These are phyloP conservation scores for Bruguiera parviflora DNA, from an alignment of 345 rosid species.

Conservation along the genomic window DNA sequence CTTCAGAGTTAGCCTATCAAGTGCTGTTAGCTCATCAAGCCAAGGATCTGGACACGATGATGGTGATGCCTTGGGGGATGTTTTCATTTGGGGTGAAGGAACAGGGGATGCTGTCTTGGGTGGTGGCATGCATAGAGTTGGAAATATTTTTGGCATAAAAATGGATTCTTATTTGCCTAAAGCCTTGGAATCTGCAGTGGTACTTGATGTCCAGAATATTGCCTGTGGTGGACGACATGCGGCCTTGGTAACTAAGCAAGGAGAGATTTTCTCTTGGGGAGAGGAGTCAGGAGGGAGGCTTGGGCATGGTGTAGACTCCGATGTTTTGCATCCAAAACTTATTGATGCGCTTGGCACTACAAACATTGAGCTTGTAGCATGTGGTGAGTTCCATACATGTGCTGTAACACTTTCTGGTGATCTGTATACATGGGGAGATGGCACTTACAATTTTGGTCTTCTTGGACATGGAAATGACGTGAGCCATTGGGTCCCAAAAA, in stretches of 20 bases:
- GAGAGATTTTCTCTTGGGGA: slow-evolving; percentile 79
- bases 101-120: slow-evolving; percentile 65
- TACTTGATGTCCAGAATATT: slow-evolving; percentile 72
- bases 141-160: slow-evolving; percentile 41
- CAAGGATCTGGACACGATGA: slow-evolving; percentile 88
- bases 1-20: slow-evolving; percentile 92
- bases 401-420: slow-evolving; percentile 88
- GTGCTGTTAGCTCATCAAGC: slow-evolving; percentile 86
- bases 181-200: slow-evolving; percentile 69
- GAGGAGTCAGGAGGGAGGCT: slow-evolving; percentile 81
- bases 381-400: slow-evolving; percentile 76
- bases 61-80: slow-evolving; percentile 77
- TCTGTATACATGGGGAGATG: slow-evolving; percentile 79
- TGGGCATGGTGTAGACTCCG: slow-evolving; percentile 81
- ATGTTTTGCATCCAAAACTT: slow-evolving; percentile 68
- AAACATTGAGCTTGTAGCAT: slow-evolving; percentile 67
- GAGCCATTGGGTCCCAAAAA: slow-evolving; percentile 77
- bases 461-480: slow-evolving; percentile 80
- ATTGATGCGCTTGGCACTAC: slow-evolving; percentile 57
- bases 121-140: slow-evolving; percentile 58
- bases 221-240: slow-evolving; percentile 77
- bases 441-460: slow-evolving; percentile 64
- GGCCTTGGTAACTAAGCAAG: slow-evolving; percentile 72
- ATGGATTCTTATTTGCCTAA: slow-evolving; percentile 65
- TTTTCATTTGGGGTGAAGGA: slow-evolving; percentile 76